A percentile compares a stretch with the other conserved stretches of the same genome.
Conservation (phyloP, 164 flowering plant species). For the Liquidambar formosana region DNA sequence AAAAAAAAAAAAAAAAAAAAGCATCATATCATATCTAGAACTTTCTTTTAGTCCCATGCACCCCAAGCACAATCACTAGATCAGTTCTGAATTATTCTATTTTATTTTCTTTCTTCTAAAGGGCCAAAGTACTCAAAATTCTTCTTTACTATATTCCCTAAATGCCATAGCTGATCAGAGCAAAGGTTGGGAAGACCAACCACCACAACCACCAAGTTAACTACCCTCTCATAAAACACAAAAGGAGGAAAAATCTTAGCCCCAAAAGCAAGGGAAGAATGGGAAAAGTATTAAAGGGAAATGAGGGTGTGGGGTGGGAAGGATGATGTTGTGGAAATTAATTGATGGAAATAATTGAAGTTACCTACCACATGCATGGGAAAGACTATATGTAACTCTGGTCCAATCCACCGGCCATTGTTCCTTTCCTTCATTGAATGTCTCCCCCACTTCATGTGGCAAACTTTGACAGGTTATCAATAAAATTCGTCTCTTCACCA, state of each 20-base stretch:
- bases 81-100: no score
- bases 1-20: conserved; percentile 2
- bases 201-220: conserved; percentile 18
- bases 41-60: not conserved
- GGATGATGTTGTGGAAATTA: not conserved
- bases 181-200: conserved; percentile 12
- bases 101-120: conserved; percentile 1
- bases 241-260: not conserved
- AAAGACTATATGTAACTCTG: not conserved
- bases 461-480: not conserved
- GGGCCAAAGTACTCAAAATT: not conserved
- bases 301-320: no score
- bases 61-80: not conserved
- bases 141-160: not conserved
- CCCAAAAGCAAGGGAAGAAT: not conserved
- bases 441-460: not conserved
- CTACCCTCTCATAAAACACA: not conserved
- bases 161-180: not conserved
- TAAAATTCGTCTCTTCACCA: conserved; percentile 2
- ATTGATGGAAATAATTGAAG: not conserved
- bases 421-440: no score
- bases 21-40: conserved; percentile 1
- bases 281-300: not conserved
- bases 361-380: not conserved
- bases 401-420: not conserved